Percentiles rank a stretch among this genome's conserved stretches.
These are phyloP conservation scores for Colletotrichum theobromicola DNA, from an alignment of 2,329 filamentous ascomycete species.

Conservation along the genomic window DNA sequence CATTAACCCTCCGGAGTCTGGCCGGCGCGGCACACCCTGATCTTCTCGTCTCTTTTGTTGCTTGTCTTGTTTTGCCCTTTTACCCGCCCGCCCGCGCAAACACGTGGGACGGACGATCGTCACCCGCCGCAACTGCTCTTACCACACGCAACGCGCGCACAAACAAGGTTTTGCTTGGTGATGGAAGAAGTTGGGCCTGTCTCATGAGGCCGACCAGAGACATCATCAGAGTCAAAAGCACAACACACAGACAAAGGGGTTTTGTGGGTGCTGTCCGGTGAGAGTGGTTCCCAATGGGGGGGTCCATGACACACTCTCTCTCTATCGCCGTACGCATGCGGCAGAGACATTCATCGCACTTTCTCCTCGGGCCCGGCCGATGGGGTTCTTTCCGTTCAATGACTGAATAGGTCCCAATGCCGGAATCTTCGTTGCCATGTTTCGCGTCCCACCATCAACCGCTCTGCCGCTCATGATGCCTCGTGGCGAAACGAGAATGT, in stretches of 20 bases:
- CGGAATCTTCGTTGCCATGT: neutral
- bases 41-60: neutral
- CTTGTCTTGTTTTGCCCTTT: neutral
- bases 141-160: neutral
- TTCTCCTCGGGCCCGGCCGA: neutral
- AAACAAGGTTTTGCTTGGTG: neutral
- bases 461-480: neutral
- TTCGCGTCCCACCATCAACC: neutral
- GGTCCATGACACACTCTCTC: neutral
- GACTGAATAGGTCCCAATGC: neutral
- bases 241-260: neutral
- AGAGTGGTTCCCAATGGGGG: neutral
- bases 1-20: neutral
- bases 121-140: neutral
- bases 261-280: neutral
- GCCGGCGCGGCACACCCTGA: neutral
- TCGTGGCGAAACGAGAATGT: conserved; percentile 11
- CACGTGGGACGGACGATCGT: neutral
- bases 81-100: neutral
- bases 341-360: neutral
- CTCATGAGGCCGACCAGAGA: neutral
- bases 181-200: neutral
- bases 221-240: neutral
- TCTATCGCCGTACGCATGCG: conserved; percentile 9
- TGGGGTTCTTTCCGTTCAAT: neutral